phyloP scores from a whole-genome alignment of 169 alveolate species.

The Eimeria sp. region DNA sequence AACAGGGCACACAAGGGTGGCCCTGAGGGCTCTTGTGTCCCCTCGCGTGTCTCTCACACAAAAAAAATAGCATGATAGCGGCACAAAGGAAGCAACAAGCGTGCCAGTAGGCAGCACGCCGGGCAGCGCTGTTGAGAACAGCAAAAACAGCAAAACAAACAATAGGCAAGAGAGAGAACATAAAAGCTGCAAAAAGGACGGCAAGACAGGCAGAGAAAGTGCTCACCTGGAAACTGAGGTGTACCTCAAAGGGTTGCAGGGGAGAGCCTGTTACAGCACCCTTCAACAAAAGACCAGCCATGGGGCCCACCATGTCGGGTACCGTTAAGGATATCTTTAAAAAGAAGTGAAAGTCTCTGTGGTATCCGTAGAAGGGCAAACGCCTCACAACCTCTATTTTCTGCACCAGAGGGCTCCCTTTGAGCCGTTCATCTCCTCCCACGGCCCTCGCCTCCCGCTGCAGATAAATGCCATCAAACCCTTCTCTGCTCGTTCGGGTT shows the following conservation, averaged over 20 bases:
- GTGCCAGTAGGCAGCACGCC: not conserved
- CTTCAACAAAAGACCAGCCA: conserved; percentile 74
- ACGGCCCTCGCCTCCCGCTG: not conserved
- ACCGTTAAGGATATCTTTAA: conserved; percentile 48
- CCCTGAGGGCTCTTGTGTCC: not conserved
- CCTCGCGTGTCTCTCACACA: not conserved
- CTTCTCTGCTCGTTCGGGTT: not conserved
- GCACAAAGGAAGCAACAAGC: not conserved
- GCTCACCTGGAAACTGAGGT: conserved; percentile 53
- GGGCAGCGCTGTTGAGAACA: not conserved
- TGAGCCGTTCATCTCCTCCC: not conserved
- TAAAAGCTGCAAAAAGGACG: not conserved
- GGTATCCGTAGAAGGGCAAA: conserved; percentile 76
- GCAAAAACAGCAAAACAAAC: not conserved
- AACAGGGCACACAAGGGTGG: not conserved
- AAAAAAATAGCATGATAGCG: not conserved
- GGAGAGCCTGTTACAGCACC: conserved; percentile 78
- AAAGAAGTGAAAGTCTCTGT: conserved; percentile 52
- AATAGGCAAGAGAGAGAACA: not conserved
- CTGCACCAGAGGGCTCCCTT: conserved; percentile 58
- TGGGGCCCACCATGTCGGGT: conserved; percentile 62
- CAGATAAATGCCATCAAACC: not conserved
- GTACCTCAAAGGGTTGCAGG: conserved; percentile 79
- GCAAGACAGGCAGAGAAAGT: not conserved
- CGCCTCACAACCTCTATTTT: conserved; percentile 62